A percentile compares a stretch with the other conserved stretches of the same genome.
Conservation (phyloP, 2,329 filamentous ascomycete genomes). For the Colletotrichum viniferum region DNA sequence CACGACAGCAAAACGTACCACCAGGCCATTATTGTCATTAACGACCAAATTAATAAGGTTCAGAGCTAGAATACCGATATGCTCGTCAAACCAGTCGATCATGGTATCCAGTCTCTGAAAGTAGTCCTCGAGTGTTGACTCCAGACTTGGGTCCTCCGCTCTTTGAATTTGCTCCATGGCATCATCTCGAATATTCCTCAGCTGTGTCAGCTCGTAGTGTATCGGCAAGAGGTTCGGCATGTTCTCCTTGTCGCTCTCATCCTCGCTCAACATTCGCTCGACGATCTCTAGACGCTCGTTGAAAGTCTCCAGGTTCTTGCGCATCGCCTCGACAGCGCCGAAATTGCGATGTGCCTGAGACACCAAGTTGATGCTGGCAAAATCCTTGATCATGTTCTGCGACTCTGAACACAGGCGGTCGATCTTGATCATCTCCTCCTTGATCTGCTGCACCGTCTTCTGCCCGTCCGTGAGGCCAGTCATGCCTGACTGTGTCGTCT, state of each 20-base stretch:
- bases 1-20: conserved; percentile 89
- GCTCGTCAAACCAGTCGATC: conserved; percentile 94
- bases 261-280: conserved; percentile 78
- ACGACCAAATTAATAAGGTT: conserved; percentile 89
- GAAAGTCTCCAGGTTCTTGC: conserved; percentile 86
- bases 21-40: conserved; percentile 83
- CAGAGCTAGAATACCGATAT: conserved; percentile 85
- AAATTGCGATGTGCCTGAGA: conserved; percentile 98
- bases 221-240: conserved; percentile 90
- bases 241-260: conserved; percentile 84
- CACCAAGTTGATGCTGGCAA: conserved; percentile 88
- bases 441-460: conserved; percentile 88
- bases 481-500: conserved; percentile 94
- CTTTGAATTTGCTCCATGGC: conserved; percentile 94
- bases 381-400: conserved; percentile 97
- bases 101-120: conserved; percentile 86
- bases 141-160: conserved; percentile 73
- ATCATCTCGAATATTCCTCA: conserved; percentile 93
- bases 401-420: conserved; percentile 97
- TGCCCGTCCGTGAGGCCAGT: conserved; percentile 86
- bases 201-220: conserved; percentile 89
- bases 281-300: conserved; percentile 77
- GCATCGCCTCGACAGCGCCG: conserved; percentile 91
- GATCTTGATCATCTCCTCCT: conserved; percentile 98
- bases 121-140: conserved; percentile 86